Evolutionary conservation across 1,284 basidiomycete species (phyloP), one percentile per base, ranked within the genome.

Genomic region (Coniophora puteana): DNA sequence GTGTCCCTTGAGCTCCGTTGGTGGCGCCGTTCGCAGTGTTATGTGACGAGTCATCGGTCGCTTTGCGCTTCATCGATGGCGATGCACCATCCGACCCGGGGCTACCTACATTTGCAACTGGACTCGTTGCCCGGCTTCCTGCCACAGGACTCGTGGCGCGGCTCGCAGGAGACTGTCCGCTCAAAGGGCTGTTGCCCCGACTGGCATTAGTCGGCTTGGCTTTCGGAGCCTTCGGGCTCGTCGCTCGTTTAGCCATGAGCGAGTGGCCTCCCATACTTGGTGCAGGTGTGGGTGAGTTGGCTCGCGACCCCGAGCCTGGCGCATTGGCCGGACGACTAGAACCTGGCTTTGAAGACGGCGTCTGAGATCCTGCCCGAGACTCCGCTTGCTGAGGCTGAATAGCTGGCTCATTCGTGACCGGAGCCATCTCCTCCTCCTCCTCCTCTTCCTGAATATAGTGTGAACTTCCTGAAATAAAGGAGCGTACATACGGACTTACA

Each of bases 181-280:
- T 40, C 6, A 79, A 61, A 14, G 81, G 82, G 50, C 78, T 83
- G 41, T 66, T 71, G 17, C 71, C 74, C 43, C 80, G 69, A 52
- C 74, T 80, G 10, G 64, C 47, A 37, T 61, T 66, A 40, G 56
- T 61, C 14, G 68, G 46, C 51, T 76, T 82, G 5, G 67, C 65
- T 56, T 82, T 84, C 3, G 74, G 74, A 24, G 63, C 68, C 51
- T 86, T 84, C 7, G 86, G 86, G 46, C 84, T 87, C 4, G 86
- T 89, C 1, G 88, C 88, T 10, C 88, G 80, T 59, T 84, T 85
- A 10, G 89, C 89, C n/a, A 90, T 75, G 27, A 89, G 55, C 2
- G 81, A 82, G 63, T 87, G 83, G 2, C 84, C 80, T 38, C 83
- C 74, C 49, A 81, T 68, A 31, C 68, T 63, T 17, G 74, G 67